Evolutionary conservation across 73 alveolate genomes (phyloP).

Genomic region (Tetrahymena borealis): DNA sequence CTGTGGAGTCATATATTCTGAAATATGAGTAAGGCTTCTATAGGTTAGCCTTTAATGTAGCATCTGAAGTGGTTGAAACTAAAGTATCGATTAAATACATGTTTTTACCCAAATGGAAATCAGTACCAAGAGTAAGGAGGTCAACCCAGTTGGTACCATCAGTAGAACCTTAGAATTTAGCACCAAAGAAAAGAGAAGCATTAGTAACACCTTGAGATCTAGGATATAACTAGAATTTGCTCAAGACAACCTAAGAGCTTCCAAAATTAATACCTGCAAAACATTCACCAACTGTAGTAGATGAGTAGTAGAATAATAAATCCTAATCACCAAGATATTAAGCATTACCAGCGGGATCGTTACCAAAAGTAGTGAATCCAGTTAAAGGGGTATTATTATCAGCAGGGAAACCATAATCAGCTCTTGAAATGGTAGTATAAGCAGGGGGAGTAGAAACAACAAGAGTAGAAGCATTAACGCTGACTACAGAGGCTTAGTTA

Average conservation of each 20-base stretch:
- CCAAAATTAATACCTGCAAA: neutral
- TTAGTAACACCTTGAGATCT: slow-evolving; percentile 7
- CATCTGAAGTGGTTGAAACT: neutral
- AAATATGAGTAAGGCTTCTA: neutral
- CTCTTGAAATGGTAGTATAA: neutral
- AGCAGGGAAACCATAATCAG: neutral
- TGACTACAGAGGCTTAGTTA: neutral
- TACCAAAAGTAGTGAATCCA: neutral
- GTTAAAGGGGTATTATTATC: neutral
- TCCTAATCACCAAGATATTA: neutral
- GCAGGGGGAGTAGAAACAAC: neutral
- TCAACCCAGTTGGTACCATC: slow-evolving; percentile 25
- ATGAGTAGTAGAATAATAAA: neutral
- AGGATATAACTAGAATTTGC: neutral
- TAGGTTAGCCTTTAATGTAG: neutral
- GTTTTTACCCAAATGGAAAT: slow-evolving; percentile 24
- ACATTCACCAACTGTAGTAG: neutral
- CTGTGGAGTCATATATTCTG: slow-evolving; percentile 16
- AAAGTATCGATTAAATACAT: slow-evolving; percentile 20
- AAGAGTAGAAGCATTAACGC: neutral
- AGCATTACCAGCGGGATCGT: neutral
- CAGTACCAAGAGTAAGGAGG: slow-evolving; percentile 7
- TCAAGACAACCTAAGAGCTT: neutral
- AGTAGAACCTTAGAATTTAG: slow-evolving; percentile 14
- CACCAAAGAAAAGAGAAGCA: slow-evolving; percentile 20